phyloP scores from a whole-genome alignment of 1,284 basidiomycete species.

The Volvariella volvacea region DNA sequence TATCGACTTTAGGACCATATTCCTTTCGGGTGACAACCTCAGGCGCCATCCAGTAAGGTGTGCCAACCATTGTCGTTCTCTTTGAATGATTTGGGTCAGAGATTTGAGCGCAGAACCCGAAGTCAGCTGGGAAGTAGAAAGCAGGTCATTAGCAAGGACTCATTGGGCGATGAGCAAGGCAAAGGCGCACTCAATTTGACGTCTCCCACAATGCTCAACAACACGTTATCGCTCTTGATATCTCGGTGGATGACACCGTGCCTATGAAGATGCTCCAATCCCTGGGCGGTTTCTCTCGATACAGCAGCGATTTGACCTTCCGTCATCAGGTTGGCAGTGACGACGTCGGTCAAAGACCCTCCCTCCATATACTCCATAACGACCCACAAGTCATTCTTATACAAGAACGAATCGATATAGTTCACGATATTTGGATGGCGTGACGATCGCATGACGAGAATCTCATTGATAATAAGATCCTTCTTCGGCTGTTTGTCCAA shows the following conservation, averaged over 20 bases:
- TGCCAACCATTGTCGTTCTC: slow-evolving; percentile 99
- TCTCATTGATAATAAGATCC: slow-evolving; percentile 99
- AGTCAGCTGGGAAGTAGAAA: slow-evolving; percentile 67
- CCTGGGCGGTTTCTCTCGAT: slow-evolving; percentile 84
- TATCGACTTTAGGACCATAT: slow-evolving; percentile 98
- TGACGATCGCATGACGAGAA: slow-evolving; percentile 96
- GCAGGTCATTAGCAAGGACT: not conserved
- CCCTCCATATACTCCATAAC: slow-evolving; percentile 99
- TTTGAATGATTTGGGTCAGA: slow-evolving; percentile 87
- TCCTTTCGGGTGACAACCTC: slow-evolving; percentile 98
- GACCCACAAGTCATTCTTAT: slow-evolving; percentile 98
- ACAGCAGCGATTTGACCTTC: slow-evolving; percentile 94
- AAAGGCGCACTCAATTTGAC: slow-evolving; percentile 88
- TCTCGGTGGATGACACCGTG: slow-evolving; percentile 97
- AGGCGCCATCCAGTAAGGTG: slow-evolving; percentile 99
- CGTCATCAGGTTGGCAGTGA: slow-evolving; percentile 95
- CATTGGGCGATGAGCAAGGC: too few species aligned
- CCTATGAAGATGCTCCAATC: slow-evolving; percentile 86
- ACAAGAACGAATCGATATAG: slow-evolving; percentile 96
- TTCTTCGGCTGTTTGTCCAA: slow-evolving; percentile 99
- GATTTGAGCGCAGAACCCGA: slow-evolving; percentile 98
- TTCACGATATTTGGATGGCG: slow-evolving; percentile 98
- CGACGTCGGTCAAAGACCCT: slow-evolving; percentile 88
- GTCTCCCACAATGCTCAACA: slow-evolving; percentile 88
- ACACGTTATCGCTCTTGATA: slow-evolving; percentile 97